These are phyloP conservation scores for Ophiocordyceps camponoti-floridani DNA, from an alignment of 2,329 filamentous ascomycete species.

Conservation along the genomic window DNA sequence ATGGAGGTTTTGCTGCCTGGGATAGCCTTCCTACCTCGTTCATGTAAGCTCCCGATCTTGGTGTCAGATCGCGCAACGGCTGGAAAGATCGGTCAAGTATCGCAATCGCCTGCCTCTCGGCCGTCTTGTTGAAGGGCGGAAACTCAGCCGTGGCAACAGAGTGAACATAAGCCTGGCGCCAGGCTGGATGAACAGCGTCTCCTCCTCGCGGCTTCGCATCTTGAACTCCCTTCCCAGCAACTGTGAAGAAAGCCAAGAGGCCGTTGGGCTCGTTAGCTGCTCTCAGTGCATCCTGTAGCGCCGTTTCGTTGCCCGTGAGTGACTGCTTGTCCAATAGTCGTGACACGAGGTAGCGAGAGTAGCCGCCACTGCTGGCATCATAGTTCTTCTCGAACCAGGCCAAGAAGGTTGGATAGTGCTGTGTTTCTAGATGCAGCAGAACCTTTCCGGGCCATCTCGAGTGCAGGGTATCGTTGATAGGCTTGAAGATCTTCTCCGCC, in stretches of 20 bases:
- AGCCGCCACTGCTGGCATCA: slow-evolving; percentile 17
- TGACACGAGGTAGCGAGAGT: slow-evolving; percentile 20
- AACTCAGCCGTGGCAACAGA: slow-evolving; percentile 7
- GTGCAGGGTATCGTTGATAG: slow-evolving; percentile 18
- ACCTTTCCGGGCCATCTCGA: slow-evolving; percentile 15
- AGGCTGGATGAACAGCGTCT: slow-evolving; percentile 30
- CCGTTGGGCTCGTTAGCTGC: slow-evolving; percentile 11
- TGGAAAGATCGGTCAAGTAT: slow-evolving; percentile 11
- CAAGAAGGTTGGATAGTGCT: slow-evolving; percentile 15
- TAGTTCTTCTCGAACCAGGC: slow-evolving; percentile 18
- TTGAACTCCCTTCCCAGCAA: slow-evolving; percentile 24
- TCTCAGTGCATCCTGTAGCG: slow-evolving; percentile 18
- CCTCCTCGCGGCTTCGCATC: slow-evolving; percentile 24
- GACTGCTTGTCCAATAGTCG: slow-evolving; percentile 21
- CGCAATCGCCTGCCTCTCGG: slow-evolving; percentile 8
- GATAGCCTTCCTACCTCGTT: slow-evolving; percentile 21
- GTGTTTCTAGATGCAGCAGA: slow-evolving; percentile 4
- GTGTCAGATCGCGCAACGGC: slow-evolving; percentile 20
- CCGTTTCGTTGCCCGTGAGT: slow-evolving; percentile 15
- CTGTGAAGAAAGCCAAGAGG: slow-evolving; percentile 17
- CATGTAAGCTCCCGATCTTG: slow-evolving; percentile 23
- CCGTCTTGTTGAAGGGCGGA: slow-evolving; percentile 14
- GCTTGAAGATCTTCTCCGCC: slow-evolving; percentile 12
- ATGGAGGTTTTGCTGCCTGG: not conserved
- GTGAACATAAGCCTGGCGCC: slow-evolving; percentile 26